Evolutionary conservation across 2,329 filamentous ascomycete genomes (phyloP), one percentile per base, ranked within the genome.

Genomic region (Apiospora malaysiana): DNA sequence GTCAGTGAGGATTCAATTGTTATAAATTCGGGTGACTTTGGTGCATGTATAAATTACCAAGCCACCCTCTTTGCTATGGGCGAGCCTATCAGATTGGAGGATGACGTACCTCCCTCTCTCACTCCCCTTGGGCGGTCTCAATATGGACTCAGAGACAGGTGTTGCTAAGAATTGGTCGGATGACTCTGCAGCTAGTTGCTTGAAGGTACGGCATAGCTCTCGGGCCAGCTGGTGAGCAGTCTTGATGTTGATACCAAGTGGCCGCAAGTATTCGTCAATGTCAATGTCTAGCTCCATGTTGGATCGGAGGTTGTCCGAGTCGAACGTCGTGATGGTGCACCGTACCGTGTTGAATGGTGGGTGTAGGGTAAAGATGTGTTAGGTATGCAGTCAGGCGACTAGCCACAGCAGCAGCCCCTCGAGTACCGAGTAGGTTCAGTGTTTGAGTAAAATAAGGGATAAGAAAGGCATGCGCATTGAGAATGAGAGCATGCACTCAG

Each of bases 101-200:
- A 40, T 63, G 56, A 63, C 88, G 81, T 81, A 87, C 88, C 86
- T 80, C 78, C 85, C 84, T 72, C 82, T 82, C 73, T 82, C 81
- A 69, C 77, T 76, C 47, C 82, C 79, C 27, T 79, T 80, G 14
- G 82, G 80, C 14, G 86, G 87, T 47, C 86, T 83, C 73, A 91
- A 77, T 69, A 91, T 85, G 8, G 86, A 86, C 73, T 90, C 88
- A 4, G 87, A 88, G 74, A 91, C 89, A 66, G 89, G 89, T 3
- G 89, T 91, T 14, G 88, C 83, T 45, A 91, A 78, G 75, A 91
- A 91, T 76, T 91, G 89, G 49, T 86, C 81, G 27, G 79, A 71
- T 0, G 88, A 88, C 46, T 88, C 79, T 70, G 85, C 84, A 27
- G 89, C 86, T 65, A 91, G 81, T 8, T 80, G 76, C 27, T 78